Conservation (phyloP, 164 flowering plant genomes). For the Euptelea pleiosperma region DNA sequence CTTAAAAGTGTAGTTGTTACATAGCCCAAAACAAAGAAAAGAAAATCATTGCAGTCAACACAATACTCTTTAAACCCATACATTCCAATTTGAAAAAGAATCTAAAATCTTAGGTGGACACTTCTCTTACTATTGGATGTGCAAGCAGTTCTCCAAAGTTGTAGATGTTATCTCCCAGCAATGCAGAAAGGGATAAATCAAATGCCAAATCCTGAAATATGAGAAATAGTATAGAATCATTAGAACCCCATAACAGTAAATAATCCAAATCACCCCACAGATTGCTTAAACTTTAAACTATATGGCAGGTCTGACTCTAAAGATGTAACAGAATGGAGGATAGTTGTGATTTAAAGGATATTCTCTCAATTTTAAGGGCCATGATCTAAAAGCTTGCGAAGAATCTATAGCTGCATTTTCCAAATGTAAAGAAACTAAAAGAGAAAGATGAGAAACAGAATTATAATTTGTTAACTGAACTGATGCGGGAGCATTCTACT, state of each 20-base stretch:
- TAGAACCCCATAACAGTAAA: background rate
- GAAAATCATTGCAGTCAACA: background rate
- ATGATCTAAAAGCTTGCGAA: too few species aligned
- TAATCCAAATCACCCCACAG: background rate
- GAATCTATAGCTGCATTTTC: too few species aligned
- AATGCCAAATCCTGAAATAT: constrained; percentile 82
- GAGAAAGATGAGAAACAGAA: too few species aligned
- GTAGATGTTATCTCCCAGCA: constrained; percentile 90
- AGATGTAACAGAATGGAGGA: constrained; percentile 1
- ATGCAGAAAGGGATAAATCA: constrained; percentile 92
- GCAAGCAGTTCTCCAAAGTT: constrained; percentile 95
- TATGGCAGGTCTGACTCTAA: background rate
- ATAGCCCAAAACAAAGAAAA: background rate
- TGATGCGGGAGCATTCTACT: too few species aligned
- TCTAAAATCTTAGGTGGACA: background rate
- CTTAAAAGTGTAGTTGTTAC: too few species aligned
- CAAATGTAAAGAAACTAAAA: too few species aligned
- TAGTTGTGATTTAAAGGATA: too few species aligned
- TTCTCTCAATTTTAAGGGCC: too few species aligned
- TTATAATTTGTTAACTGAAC: too few species aligned
- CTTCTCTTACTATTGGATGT: constrained; percentile 80
- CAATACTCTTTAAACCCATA: background rate
- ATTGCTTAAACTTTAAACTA: background rate
- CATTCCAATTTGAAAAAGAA: background rate
- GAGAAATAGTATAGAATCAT: background rate